Percentiles rank a stretch among this genome's conserved stretches.
Evolutionary conservation across 805 yeast species (phyloP).

Genomic region (Ogataea salicorniae): DNA sequence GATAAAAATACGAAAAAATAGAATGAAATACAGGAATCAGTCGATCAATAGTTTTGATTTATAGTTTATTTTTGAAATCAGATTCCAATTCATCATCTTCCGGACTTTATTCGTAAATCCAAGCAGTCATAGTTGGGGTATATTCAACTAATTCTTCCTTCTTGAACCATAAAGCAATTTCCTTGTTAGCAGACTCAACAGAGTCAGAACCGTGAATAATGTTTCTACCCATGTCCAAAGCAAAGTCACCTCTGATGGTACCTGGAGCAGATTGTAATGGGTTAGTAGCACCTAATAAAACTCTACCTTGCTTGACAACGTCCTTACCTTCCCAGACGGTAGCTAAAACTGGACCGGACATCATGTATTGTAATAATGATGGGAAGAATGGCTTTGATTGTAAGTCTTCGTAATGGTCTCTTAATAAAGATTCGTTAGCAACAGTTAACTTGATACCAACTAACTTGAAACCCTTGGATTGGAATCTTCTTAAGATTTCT

Average conservation of each 20-base stretch:
- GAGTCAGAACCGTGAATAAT: slow-evolving; percentile 99
- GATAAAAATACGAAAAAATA: background rate
- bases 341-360: slow-evolving; percentile 97
- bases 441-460: slow-evolving; percentile 89
- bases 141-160: slow-evolving; percentile 90
- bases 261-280: slow-evolving; percentile 97
- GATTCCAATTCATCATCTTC: background rate
- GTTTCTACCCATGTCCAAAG: slow-evolving; percentile 98
- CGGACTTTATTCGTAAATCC: slow-evolving; percentile 83
- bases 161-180: slow-evolving; percentile 97
- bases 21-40: background rate
- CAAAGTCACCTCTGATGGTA: slow-evolving; percentile 99
- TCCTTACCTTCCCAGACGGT: slow-evolving; percentile 99
- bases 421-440: slow-evolving; percentile 83
- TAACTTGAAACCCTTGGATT: slow-evolving; percentile 95
- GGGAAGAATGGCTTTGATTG: slow-evolving; percentile 98
- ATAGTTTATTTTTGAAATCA: background rate
- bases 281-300: slow-evolving; percentile 97
- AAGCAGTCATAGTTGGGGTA: slow-evolving; percentile 76
- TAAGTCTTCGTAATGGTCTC: slow-evolving; percentile 94
- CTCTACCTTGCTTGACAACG: slow-evolving; percentile 98
- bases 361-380: slow-evolving; percentile 91
- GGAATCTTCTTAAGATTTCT: slow-evolving; percentile 87
- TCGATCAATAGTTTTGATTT: background rate
- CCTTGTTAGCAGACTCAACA: slow-evolving; percentile 95